Conservation (phyloP, 495 filamentous ascomycete species). For the Talaromyces nanjingensis region DNA sequence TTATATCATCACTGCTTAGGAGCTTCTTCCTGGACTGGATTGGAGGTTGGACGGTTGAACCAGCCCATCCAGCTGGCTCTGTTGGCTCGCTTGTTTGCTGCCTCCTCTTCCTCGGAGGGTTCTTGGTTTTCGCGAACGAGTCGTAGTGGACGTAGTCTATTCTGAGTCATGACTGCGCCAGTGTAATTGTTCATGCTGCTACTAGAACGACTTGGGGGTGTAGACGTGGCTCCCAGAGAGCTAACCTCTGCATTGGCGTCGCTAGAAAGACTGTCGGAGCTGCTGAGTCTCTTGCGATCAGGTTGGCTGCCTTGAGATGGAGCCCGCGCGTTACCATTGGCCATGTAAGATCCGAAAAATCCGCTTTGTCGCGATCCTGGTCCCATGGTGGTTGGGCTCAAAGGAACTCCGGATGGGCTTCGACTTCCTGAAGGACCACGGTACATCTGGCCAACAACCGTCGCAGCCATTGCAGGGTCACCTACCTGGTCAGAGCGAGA, state of each 20-base stretch:
- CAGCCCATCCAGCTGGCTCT: slow-evolving; percentile 56
- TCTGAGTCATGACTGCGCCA: slow-evolving; percentile 59
- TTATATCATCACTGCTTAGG: slow-evolving; percentile 5
- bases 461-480: slow-evolving; percentile 47
- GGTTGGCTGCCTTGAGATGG: slow-evolving; percentile 39
- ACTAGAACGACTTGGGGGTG: slow-evolving; percentile 47
- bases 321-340: slow-evolving; percentile 43
- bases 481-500: slow-evolving; percentile 65
- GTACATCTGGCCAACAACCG: slow-evolving; percentile 80
- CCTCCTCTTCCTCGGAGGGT: slow-evolving; percentile 39
- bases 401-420: slow-evolving; percentile 49
- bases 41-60: slow-evolving; percentile 30
- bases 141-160: slow-evolving; percentile 75
- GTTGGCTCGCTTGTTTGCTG: slow-evolving; percentile 52
- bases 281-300: slow-evolving; percentile 40
- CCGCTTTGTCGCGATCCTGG: slow-evolving; percentile 35
- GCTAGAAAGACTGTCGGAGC: slow-evolving; percentile 52
- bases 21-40: not conserved
- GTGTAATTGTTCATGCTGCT: slow-evolving; percentile 48
- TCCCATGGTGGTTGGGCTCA: slow-evolving; percentile 43
- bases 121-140: slow-evolving; percentile 69
- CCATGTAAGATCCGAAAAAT: slow-evolving; percentile 36
- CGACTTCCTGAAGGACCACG: slow-evolving; percentile 47
- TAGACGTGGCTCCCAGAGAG: slow-evolving; percentile 44
- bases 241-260: slow-evolving; percentile 48